Conservation (phyloP, 352 stramenopile species). For the Saprolegnia parasitica region DNA sequence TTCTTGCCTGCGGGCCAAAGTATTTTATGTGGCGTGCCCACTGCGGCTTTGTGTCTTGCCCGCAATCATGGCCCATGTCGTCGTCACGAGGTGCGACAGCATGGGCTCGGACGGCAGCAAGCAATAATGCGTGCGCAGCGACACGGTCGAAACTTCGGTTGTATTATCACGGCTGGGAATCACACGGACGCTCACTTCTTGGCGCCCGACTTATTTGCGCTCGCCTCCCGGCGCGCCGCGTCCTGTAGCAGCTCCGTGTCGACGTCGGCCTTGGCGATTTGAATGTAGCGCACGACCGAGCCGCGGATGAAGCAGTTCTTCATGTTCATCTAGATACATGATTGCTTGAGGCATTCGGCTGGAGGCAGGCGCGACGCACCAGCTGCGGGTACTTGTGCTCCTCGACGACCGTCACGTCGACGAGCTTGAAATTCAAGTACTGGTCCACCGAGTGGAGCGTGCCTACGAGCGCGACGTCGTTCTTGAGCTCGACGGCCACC, state of each 20-base stretch:
- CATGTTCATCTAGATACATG: constrained; percentile 91
- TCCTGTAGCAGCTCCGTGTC: constrained; percentile 95
- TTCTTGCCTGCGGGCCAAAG: background rate
- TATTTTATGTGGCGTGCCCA: background rate
- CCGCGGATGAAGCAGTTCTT: constrained; percentile 99
- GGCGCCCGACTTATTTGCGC: constrained; percentile 38
- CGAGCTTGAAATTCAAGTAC: constrained; percentile 99
- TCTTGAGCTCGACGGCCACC: constrained; percentile 98
- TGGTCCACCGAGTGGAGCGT: constrained; percentile 98
- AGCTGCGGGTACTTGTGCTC: constrained; percentile 96
- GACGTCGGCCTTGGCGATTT: constrained; percentile 95
- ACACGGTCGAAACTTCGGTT: too few relatives aligned
- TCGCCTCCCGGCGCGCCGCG: constrained; percentile 60
- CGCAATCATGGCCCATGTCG: too few relatives aligned
- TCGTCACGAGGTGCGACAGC: too few relatives aligned
- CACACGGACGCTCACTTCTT: constrained; percentile 2
- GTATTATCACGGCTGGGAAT: too few relatives aligned
- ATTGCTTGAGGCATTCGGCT: too few relatives aligned
- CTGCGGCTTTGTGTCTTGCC: too few relatives aligned
- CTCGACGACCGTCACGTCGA: constrained; percentile 94
- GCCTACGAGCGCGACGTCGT: constrained; percentile 95
- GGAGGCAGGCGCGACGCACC: constrained; percentile 35
- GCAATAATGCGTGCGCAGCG: too few relatives aligned
- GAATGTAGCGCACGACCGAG: constrained; percentile 98
- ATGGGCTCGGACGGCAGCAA: too few relatives aligned